Percentiles rank a stretch among this genome's conserved stretches.
These are phyloP conservation scores for Ophiocordyceps camponoti-floridani DNA, from an alignment of 2,329 filamentous ascomycete genomes.

Conservation along the genomic window DNA sequence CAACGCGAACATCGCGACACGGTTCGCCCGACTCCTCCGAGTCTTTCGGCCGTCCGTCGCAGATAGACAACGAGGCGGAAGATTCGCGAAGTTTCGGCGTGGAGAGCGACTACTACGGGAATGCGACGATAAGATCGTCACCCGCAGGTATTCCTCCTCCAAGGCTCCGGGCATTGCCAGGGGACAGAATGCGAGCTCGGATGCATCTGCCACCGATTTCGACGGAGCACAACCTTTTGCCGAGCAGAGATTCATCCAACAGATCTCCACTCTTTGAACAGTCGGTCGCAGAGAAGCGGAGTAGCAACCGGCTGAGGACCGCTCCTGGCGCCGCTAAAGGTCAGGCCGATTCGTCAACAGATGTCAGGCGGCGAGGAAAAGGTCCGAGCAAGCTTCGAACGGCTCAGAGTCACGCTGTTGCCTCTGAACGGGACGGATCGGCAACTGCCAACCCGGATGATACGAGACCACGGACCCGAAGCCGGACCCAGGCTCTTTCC, in stretches of 20 bases:
- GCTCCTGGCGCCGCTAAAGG: neutral
- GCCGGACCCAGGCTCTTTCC: neutral
- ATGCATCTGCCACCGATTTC: neutral
- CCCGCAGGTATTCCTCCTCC: slow-evolving; percentile 4
- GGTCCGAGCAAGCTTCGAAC: neutral
- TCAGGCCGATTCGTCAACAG: neutral
- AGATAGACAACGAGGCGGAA: slow-evolving; percentile 9
- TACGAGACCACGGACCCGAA: neutral
- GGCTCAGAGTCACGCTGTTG: neutral
- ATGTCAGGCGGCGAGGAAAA: neutral
- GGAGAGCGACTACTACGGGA: slow-evolving; percentile 17
- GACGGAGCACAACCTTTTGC: neutral
- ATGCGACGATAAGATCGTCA: slow-evolving; percentile 18
- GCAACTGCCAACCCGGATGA: neutral
- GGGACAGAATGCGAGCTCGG: neutral
- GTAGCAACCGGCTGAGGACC: neutral
- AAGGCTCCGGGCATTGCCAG: neutral
- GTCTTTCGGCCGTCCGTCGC: neutral
- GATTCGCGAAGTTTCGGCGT: slow-evolving; percentile 17
- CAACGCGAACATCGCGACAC: neutral
- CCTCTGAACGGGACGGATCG: neutral
- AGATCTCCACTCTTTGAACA: neutral
- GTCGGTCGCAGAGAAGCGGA: neutral
- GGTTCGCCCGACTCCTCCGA: neutral
- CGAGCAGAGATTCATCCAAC: neutral